These are phyloP conservation scores for Acacia melanoxylon DNA, from an alignment of 306 rosid genomes.

Conservation along the genomic window DNA sequence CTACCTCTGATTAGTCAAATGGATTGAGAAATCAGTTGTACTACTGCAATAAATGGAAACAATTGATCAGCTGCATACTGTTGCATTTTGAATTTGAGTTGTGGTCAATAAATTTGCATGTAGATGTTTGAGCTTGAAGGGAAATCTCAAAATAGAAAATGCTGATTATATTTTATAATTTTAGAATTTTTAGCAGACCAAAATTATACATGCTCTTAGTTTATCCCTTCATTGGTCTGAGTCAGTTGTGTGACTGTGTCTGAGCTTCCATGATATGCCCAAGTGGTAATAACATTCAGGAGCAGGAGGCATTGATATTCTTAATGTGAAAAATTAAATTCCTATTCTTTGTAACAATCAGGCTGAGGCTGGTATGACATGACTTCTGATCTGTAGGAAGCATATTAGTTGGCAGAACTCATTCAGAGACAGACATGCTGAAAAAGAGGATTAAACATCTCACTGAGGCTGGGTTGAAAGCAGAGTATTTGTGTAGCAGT, in stretches of 20 bases:
- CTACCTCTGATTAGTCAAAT: not conserved
- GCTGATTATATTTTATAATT: not conserved
- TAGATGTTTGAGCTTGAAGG: not conserved
- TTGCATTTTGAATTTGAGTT: not conserved
- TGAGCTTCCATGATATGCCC: constrained; percentile 12
- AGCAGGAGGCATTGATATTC: constrained; percentile 4
- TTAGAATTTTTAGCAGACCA: not conserved
- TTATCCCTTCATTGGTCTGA: not conserved
- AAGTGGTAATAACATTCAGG: not conserved
- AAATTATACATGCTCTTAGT: not conserved
- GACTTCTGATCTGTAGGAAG: constrained; percentile 58
- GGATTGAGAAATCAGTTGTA: not conserved
- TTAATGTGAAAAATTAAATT: not conserved
- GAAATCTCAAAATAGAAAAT: not conserved
- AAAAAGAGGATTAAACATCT: constrained; percentile 61
- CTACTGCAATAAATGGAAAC: not conserved
- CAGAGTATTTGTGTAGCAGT: constrained; percentile 58
- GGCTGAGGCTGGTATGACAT: not conserved
- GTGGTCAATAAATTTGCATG: not conserved
- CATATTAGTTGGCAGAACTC: constrained; percentile 68
- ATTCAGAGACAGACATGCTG: constrained; percentile 56
- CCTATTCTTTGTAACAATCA: not conserved
- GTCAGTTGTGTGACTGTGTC: not conserved
- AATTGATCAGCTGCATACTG: not conserved
- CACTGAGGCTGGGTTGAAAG: constrained; percentile 66